Evolutionary conservation across 208 protist species (phyloP).

Genomic region (Trypanosoma lewisi): DNA sequence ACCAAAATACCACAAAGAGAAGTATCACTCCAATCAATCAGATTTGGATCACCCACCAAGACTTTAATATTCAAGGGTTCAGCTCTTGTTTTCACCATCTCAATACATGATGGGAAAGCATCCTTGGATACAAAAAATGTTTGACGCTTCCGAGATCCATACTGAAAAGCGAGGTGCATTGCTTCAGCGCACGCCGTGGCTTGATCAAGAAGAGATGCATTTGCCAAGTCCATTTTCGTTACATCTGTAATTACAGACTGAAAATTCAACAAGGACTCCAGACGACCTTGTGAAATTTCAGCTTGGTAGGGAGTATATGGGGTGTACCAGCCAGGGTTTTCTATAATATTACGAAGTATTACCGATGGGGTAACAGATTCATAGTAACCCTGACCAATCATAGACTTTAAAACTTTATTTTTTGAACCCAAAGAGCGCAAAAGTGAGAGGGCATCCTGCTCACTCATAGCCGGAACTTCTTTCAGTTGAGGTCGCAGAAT

Average conservation of each 20-base stretch:
- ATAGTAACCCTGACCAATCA: conserved; percentile 95
- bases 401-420: conserved; percentile 91
- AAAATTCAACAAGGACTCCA: conserved; percentile 98
- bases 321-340: conserved; percentile 99
- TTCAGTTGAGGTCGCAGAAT: conserved; percentile 58
- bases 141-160: conserved; percentile 47
- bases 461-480: conserved; percentile 49
- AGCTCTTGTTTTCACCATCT: conserved; percentile 73
- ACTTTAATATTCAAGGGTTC: conserved; percentile 88
- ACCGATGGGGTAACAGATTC: conserved; percentile 87
- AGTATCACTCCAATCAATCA: conserved; percentile 55
- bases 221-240: conserved; percentile 93
- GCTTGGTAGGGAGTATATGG: conserved; percentile 98
- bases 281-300: conserved; percentile 95
- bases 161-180: conserved; percentile 65
- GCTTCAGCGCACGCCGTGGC: conserved; percentile 67
- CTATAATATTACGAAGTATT: conserved; percentile 96
- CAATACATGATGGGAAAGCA: conserved; percentile 58
- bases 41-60: conserved; percentile 69
- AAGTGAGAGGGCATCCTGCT: conserved; percentile 65
- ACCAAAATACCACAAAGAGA: conserved; percentile 87
- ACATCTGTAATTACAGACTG: conserved; percentile 97
- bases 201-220: conserved; percentile 97
- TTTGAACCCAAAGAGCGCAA: conserved; percentile 53
- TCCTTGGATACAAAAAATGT: conserved; percentile 70